These are phyloP conservation scores for Teratosphaeria nubilosa DNA, from an alignment of 2,329 filamentous ascomycete genomes.

Conservation along the genomic window DNA sequence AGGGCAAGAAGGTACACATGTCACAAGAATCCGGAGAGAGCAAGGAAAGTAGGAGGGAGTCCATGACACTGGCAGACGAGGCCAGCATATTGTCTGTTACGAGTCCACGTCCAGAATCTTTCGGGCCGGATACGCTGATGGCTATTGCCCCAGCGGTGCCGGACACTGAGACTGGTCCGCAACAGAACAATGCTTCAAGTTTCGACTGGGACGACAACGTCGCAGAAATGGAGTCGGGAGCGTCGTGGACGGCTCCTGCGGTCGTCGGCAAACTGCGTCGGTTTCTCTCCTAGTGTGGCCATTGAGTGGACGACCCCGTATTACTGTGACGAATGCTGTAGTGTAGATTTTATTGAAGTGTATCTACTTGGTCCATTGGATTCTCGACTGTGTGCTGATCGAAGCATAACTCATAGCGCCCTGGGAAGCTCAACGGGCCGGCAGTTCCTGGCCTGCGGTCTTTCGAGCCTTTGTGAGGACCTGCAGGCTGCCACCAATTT, in stretches of 20 bases:
- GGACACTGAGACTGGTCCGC: not conserved
- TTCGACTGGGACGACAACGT: not conserved
- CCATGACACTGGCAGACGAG: not conserved
- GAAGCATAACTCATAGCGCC: not conserved
- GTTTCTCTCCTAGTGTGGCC: not conserved
- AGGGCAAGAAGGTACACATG: conserved; percentile 9
- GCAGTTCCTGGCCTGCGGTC: not conserved
- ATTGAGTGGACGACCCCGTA: not conserved
- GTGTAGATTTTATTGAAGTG: not conserved
- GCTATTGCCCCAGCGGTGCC: not conserved
- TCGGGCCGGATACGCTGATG: not conserved
- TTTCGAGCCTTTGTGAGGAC: too few species aligned
- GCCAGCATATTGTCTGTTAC: not conserved
- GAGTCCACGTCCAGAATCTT: not conserved
- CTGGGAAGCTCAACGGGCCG: not conserved
- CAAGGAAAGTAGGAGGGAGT: not conserved
- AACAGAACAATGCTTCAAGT: not conserved
- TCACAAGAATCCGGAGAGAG: not conserved
- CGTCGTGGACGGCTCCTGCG: not conserved
- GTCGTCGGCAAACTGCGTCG: not conserved
- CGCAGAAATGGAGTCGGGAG: not conserved
- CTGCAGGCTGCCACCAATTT: not conserved
- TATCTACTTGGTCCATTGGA: not conserved
- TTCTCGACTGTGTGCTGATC: not conserved
- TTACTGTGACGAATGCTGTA: too few species aligned